phyloP scores from a whole-genome alignment of 2,329 filamentous ascomycete genomes.

The Diaporthe longicolla region DNA sequence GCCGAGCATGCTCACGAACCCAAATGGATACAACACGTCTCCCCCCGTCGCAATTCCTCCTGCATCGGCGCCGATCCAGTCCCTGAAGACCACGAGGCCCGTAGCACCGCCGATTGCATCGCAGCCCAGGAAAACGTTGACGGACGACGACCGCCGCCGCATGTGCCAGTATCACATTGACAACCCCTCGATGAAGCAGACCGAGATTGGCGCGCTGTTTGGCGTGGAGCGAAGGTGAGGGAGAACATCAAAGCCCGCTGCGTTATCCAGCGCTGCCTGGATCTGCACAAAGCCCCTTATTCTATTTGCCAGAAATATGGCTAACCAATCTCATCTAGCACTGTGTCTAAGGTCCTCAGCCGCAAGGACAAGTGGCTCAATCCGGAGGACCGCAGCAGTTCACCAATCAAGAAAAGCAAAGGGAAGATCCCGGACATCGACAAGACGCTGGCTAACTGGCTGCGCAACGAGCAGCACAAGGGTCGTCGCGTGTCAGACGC shows the following conservation, averaged over 20 bases:
- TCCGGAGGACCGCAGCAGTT: conserved; percentile 82
- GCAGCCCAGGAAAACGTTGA: conserved; percentile 88
- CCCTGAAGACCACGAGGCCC: conserved; percentile 61
- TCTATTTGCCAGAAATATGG: neutral
- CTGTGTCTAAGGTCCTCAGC: conserved; percentile 96
- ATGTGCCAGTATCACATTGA: conserved; percentile 97
- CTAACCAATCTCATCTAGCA: conserved; percentile 68
- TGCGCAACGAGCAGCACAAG: conserved; percentile 83
- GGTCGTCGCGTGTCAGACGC: conserved; percentile 82
- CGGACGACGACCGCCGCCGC: conserved; percentile 87
- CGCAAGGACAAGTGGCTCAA: conserved; percentile 96
- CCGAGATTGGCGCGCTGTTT: conserved; percentile 95
- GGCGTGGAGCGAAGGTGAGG: conserved; percentile 96
- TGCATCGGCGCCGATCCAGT: conserved; percentile 64
- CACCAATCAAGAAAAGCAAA: conserved; percentile 86
- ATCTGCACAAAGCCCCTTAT: neutral
- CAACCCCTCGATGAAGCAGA: conserved; percentile 92
- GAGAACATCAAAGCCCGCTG: conserved; percentile 51
- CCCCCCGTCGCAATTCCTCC: conserved; percentile 72
- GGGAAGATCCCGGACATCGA: conserved; percentile 93
- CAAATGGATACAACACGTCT: conserved; percentile 71
- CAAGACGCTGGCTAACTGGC: conserved; percentile 89
- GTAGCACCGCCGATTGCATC: conserved; percentile 63
- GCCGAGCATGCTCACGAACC: conserved; percentile 87
- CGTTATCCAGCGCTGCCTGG: neutral